Base-by-base conservation (phyloP, 192 early-diverging fungal species). In the Mortierella antarctica region DNA sequence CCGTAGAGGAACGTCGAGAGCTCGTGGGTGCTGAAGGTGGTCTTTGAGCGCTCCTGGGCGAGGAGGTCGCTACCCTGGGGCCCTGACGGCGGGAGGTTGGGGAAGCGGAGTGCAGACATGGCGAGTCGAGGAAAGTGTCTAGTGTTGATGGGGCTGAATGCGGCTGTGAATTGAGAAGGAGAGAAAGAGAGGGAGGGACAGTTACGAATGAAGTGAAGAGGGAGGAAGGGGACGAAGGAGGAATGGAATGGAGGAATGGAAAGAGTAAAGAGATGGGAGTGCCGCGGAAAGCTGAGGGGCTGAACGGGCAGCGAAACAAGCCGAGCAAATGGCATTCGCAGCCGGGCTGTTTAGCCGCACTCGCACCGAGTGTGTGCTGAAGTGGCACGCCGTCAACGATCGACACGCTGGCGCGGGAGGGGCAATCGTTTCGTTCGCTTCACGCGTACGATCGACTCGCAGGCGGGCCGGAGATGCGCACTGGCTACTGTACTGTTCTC, bases 1-100 rank as follows among this genome's bases (percentile, higher is more conserved):
- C 90, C 91, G 45, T 93, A 87, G 73, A 95, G 88, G 58, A 93
- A 90, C 57, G 82, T 73, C 23, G 92, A 85, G 73, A 96, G 87
- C 40, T 89, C 88, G 15, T 88, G 64, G 20, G 89, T 75, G 53
- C 84, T 71, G 59, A 96, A 96, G 31, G 83, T 77, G 7, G 89
- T 89, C 56, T 85, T 85, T 39, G 83, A 68, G 58, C 95, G 92
- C 81, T 96, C 95, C 51, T 71, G 61, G 12, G 86, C 83, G 1
- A 95, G 85, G 46, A 88, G 66, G 21, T 85, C 74, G 6, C 67
- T 69, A 11, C 88, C 88, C 44, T 84, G 82, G 12, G 88, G 88
- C 21, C 83, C 86, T 9, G 75, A 81, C 13, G 75, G 71, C 17
- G 64, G 70, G 18, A 83, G 67, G 58, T 83, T 62, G 2, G 83